Conservation (phyloP, 768 basidiomycete genomes). For the Hygrophoropsis aurantiaca region DNA sequence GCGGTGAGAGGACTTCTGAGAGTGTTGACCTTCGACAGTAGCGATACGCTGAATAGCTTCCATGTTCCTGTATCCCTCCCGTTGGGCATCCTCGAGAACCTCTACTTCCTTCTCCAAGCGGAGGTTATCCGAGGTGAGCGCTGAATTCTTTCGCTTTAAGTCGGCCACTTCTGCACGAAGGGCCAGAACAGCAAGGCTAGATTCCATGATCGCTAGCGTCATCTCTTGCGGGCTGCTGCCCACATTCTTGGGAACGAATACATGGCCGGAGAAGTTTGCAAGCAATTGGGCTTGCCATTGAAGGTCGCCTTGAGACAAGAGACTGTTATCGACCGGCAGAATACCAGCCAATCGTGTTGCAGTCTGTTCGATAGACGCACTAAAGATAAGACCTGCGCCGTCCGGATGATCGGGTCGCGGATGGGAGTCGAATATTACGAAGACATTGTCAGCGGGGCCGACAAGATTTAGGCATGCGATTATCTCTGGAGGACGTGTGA, state of each 20-base stretch:
- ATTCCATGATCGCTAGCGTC: constrained; percentile 43
- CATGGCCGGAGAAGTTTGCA: constrained; percentile 57
- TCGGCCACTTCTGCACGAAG: constrained; percentile 41
- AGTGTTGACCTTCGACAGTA: not conserved
- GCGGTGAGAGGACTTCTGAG: constrained; percentile 1
- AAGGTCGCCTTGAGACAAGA: constrained; percentile 42
- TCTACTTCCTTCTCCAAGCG: constrained; percentile 25
- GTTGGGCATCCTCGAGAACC: constrained; percentile 13
- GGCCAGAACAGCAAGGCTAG: constrained; percentile 48
- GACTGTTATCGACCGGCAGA: constrained; percentile 46
- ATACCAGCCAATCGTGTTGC: constrained; percentile 46
- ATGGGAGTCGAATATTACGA: constrained; percentile 69
- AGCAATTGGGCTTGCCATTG: constrained; percentile 71
- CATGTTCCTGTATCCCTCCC: constrained; percentile 7
- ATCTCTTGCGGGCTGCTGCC: constrained; percentile 17
- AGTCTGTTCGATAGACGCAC: constrained; percentile 41
- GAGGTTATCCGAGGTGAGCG: constrained; percentile 21
- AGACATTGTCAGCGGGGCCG: constrained; percentile 31
- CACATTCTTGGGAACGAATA: constrained; percentile 40
- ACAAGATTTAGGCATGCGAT: constrained; percentile 47
- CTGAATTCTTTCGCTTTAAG: constrained; percentile 31
- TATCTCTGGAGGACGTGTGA: constrained; percentile 75
- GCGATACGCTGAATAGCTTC: not conserved
- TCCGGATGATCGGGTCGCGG: constrained; percentile 56
- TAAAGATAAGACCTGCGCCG: constrained; percentile 61